A percentile compares a stretch with the other conserved stretches of the same genome.
Evolutionary conservation across 208 protist species (phyloP).

Genomic region (Trypanosoma cruzi): DNA sequence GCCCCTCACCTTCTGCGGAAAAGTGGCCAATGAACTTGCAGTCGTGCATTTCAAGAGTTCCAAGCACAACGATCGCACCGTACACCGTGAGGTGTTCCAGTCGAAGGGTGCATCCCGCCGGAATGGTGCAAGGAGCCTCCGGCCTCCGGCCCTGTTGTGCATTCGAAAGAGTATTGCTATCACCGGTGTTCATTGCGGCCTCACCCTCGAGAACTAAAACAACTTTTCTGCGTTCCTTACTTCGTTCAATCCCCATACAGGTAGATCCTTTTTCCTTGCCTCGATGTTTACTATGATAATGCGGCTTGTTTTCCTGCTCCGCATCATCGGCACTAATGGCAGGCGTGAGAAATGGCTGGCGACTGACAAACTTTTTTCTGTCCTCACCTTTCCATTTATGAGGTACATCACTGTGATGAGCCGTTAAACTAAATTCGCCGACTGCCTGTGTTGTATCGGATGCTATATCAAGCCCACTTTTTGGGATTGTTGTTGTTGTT

Average conservation of each 20-base stretch:
- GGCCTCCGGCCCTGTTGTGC: not conserved
- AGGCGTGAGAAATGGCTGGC: not conserved
- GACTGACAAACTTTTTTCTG: not conserved
- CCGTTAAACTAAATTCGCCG: not conserved
- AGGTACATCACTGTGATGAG: not conserved
- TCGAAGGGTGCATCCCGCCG: conserved; percentile 42
- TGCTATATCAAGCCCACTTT: not conserved
- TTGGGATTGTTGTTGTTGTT: too few relatives aligned
- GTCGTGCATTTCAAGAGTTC: conserved; percentile 46
- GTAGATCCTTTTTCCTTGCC: not conserved
- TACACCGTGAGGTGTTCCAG: conserved; percentile 52
- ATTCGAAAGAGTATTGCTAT: conserved; percentile 12
- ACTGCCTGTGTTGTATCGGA: not conserved
- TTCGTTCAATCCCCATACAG: not conserved
- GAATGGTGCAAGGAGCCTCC: conserved; percentile 34
- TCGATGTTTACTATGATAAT: not conserved
- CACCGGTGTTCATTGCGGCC: not conserved
- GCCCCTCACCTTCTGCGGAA: conserved; percentile 42
- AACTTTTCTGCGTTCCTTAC: not conserved
- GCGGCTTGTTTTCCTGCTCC: not conserved
- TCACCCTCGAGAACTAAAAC: conserved; percentile 8
- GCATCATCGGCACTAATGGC: not conserved
- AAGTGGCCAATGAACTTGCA: conserved; percentile 67
- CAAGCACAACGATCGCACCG: conserved; percentile 56
- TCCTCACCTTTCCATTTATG: not conserved